Evolutionary conservation across 1,284 basidiomycete species (phyloP), one percentile per base, ranked within the genome.

Genomic region (Ustilago shanxiensis): DNA sequence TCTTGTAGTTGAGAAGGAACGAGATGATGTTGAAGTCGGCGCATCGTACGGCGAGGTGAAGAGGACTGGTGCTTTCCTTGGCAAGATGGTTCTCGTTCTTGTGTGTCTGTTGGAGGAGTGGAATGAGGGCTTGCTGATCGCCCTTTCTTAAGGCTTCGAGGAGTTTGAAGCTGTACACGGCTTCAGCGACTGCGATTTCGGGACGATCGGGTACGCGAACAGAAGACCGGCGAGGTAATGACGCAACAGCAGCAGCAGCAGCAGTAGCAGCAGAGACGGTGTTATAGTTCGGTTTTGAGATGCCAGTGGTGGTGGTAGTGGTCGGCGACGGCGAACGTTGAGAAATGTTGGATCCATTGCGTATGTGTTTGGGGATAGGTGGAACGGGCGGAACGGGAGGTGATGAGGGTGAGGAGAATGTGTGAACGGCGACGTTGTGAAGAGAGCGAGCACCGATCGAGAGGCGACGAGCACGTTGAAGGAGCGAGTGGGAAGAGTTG

Each of bases 31-130:
- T 35, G 58, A 28, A 56, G 89, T 92, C 76, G 80, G 91, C 93
- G 81, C 95, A 95, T 58, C 93, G 90, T 16, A 96, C 91, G 4
- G 94, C 94, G 39, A 96, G 90, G 83, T 95, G 93, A 8, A 96
- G 88, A 0, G 94, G 91, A 6, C 92, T 80, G 10, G 79, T 80
- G 52, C 77, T 77, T 50, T 83, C 76, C 45, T 80, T 81, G 35
- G 63, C 66, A 37, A 55, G 45, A n/a, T 44, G 54, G n/a, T 41
- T 41, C 4, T 49, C 47, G 20, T 49, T 50, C 22, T 65, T 52
- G 57, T 62, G 52, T 45, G 60, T 50, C 1, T 57, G 54, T 20
- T 56, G 60, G 3, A 26, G 93, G 22, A 80, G 74, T 5, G 79
- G 72, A 16, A 73, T 62, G 22, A 85, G 65, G 3, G 77, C 58